phyloP scores from a whole-genome alignment of 2,329 filamentous ascomycete genomes.

The Diaporthe destruens region DNA sequence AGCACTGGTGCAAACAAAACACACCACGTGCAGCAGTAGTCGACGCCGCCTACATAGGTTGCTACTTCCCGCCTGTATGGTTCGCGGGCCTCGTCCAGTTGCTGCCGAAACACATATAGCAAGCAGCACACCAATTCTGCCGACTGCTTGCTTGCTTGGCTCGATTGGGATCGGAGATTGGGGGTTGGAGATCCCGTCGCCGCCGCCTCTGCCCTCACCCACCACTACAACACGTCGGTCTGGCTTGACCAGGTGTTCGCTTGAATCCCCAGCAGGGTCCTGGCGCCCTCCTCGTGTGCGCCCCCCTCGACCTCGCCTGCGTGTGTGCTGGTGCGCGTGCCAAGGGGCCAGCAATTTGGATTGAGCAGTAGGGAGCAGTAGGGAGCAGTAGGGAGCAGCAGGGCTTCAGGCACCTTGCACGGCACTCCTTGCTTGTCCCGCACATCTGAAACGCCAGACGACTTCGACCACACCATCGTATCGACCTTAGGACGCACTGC shows the following conservation, averaged over 20 bases:
- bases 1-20: constrained; percentile 7
- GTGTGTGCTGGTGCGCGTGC: constrained; percentile 6
- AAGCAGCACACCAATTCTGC: neutral
- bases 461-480: constrained; percentile 45
- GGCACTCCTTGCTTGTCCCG: constrained; percentile 48
- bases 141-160: constrained; percentile 21
- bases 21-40: constrained; percentile 13
- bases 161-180: neutral
- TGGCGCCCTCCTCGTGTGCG: neutral
- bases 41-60: constrained; percentile 5
- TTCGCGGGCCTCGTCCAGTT: constrained; percentile 5
- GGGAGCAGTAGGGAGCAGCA: constrained; percentile 17
- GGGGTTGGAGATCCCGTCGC: constrained; percentile 20
- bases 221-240: neutral
- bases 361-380: constrained; percentile 31
- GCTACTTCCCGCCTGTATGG: constrained; percentile 3
- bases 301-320: neutral
- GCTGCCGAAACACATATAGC: constrained; percentile 26
- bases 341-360: constrained; percentile 31
- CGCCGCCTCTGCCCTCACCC: constrained; percentile 7
- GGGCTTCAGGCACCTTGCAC: constrained; percentile 36
- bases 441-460: constrained; percentile 57
- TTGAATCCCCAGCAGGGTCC: constrained; percentile 22
- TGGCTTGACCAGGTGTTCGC: constrained; percentile 29
- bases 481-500: constrained; percentile 41